A percentile compares a stretch with the other conserved stretches of the same genome.
Conservation (phyloP, 2,329 filamentous ascomycete species). For the Onygenales sp. region DNA sequence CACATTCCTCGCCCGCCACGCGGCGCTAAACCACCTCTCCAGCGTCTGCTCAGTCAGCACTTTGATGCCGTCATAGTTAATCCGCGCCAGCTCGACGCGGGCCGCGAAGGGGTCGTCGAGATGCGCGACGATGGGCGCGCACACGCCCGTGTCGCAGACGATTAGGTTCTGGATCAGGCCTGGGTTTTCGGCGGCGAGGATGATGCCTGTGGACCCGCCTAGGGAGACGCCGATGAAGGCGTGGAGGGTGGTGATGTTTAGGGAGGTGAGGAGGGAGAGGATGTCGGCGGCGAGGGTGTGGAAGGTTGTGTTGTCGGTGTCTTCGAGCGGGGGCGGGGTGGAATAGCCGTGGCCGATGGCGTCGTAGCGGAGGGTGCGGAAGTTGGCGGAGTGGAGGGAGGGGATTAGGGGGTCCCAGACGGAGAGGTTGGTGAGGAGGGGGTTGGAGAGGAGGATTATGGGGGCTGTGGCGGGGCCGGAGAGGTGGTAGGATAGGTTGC, state of each 20-base stretch:
- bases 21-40: constrained; percentile 34
- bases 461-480: constrained; percentile 16
- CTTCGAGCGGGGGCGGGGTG: constrained; percentile 16
- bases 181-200: constrained; percentile 32
- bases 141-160: constrained; percentile 33
- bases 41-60: constrained; percentile 23
- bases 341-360: constrained; percentile 37
- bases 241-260: constrained; percentile 15
- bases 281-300: constrained; percentile 32
- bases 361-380: constrained; percentile 36
- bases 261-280: constrained; percentile 22
- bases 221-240: constrained; percentile 40
- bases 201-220: constrained; percentile 34
- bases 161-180: constrained; percentile 29
- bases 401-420: constrained; percentile 34
- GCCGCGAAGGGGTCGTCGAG: constrained; percentile 28
- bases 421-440: constrained; percentile 27
- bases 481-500: constrained; percentile 9
- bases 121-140: constrained; percentile 29
- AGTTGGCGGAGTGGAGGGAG: constrained; percentile 25
- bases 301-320: constrained; percentile 25
- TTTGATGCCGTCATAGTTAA: constrained; percentile 23
- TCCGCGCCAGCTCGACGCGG: constrained; percentile 25
- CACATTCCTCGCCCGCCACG: constrained; percentile 27
- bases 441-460: constrained; percentile 32